Evolutionary conservation across 2,329 filamentous ascomycete genomes (phyloP), one percentile per base, ranked within the genome.

Genomic region (Lachnellula willkommii): DNA sequence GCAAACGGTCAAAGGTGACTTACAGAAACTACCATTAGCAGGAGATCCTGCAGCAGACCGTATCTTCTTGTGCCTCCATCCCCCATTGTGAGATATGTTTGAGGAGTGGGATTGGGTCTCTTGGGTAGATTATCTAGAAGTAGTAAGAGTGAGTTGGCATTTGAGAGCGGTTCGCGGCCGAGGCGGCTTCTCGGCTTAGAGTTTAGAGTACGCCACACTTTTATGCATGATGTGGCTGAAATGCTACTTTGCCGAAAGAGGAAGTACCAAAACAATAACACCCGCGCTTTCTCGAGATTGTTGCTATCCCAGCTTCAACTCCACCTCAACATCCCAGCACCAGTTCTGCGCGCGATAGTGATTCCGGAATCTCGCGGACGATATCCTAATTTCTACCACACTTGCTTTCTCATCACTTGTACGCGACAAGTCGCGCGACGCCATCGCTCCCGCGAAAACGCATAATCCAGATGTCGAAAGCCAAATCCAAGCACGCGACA

Each of bases 21-120:
- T 66, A 73, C 71, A 37, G 70, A 69, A 43, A 71, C 64, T 17
- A 68, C 69, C 42, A 72, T 64, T 24, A 73, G 62, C 22, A 71
- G 53, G 5, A 73, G 55, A 53, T 73, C 71, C 59, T 72, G 71
- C 22, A 72, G 56, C 9, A 72, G 60, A 46, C 68, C 69, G 65
- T 67, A 68, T 56, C 69, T 71, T 50, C 69, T 63, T 32, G 56
- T 55, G 9, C 59, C 60, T 32, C 60, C 57, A 50, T 69, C 69
- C 39, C 64, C 68, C 69, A 71, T 71, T 9, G 35, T 57, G 42
- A 47, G 35, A 47, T 37, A 43, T 50, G 28, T 36, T 53, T 11
- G 28, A 35, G 32, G 26, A 28, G n/a, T 36, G 5, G 20, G 11
- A 15, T 45, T 17, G n/a, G 12, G 7, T 45, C 22, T 26, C 35